Base-by-base conservation (phyloP, 805 yeast genomes). In the Ogataea allantospora region DNA sequence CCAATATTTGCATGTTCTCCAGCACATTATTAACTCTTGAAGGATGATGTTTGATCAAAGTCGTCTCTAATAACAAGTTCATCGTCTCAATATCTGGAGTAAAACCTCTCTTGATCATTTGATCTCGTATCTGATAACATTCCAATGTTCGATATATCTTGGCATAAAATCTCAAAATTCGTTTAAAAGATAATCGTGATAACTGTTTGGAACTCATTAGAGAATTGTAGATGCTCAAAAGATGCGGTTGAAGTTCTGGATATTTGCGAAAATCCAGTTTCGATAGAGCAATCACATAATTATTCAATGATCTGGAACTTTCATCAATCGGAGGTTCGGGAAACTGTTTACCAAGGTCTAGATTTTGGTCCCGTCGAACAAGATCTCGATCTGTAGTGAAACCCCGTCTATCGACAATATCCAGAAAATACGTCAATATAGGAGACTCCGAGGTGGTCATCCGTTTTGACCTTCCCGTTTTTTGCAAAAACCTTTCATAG, bases 101-200 rank as follows among this genome's bases (percentile, higher is more conserved):
- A n/a, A 27, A 33, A n/a, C 44, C 44, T 8, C 27, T 21, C 13
- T 21, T 15, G 12, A 46, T 35, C 50, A 46, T 42, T 31, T 29
- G 29, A 27, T 46, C 50, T 10, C 44, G 27, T 3, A 43, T 35
- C 13, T 30, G 16, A 25, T 37, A 43, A 23, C 43, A 43, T 21
- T 43, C 46, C 11, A 46, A 27, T 2, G 50, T 42, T 30, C 25
- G 27, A 27, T 37, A 42, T 14, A 27, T 17, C 21, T 41, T 26
- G 19, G 43, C 47, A 38, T 31, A 46, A 26, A 26, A 39, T 6
- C 42, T 28, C 3, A 46, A 20, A 10, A 46, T 43, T 11, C 38
- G 26, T 11, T 42, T 35, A 35, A 36, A 46, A 4, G 50, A 46
- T 2, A 31, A 38, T 7, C 23, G 24, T 5, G 41, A 29, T 8